Evolutionary conservation across 2,329 filamentous ascomycete species (phyloP), one percentile per base, ranked within the genome.

Genomic region (Neopestalotiopsis rosae): DNA sequence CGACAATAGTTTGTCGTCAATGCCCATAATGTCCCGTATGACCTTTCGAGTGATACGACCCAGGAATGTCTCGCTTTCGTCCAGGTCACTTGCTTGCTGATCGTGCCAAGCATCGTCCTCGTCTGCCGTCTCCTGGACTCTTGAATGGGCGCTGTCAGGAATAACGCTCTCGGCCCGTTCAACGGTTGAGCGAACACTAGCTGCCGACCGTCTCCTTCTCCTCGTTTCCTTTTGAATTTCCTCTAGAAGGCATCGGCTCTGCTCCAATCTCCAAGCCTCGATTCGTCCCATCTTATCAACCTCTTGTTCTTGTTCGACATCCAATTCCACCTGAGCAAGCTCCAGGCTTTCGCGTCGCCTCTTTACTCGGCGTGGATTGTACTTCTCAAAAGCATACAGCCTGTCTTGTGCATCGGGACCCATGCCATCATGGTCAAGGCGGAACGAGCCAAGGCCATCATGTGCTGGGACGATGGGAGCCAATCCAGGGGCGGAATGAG

Each of bases 221-320:
- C 89, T 86, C 4, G 94, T 97, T 81, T 97, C 94, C 71, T 89
- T 91, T 79, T 97, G 93, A 62, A 98, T 95, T 80, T 98, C 94
- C 68, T 97, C 93, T 42, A 98, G 80, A 34, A 99, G 84, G 12
- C 94, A 90, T 69, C 89, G 89, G 79, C 94, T 97, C 79, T 99
- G 95, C 76, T 98, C 95, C 76, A 97, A 82, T 68, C 95, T 89
- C 96, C 96, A 99, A 65, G 89, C 88, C 80, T 98, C 95, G 77
- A 99, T 97, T 70, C 95, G 89, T 74, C 91, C 89, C 77, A 91
- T 92, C 77, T 92, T 91, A 73, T 97, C 94, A 56, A 88, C 84
- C 72, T 94, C 91, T 56, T 90, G 87, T 34, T 85, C 81, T 45
- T 84, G 81, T 57, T 88, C 86, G 49, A 86, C 84, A 68, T 89